Evolutionary conservation across 176 grass and related monocot species (phyloP), one percentile per base, ranked within the genome.

Genomic region (Stipa capillata): DNA sequence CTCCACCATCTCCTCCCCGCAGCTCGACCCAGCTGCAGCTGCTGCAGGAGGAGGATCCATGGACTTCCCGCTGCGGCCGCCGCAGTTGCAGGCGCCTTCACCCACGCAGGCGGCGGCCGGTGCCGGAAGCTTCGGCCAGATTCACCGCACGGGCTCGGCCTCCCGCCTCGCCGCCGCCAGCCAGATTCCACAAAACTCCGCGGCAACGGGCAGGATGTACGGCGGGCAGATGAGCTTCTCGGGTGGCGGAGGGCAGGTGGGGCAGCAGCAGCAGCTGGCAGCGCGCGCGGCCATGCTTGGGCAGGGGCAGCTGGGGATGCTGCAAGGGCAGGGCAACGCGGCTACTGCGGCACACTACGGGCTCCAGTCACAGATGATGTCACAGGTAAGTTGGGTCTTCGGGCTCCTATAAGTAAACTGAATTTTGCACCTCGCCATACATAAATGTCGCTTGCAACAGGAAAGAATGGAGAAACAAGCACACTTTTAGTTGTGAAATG

Each of bases 181-280:
- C 91, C 82, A 84, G 68, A 64, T 86, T 64, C 88, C 87, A 61
- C 92, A 94, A 68, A 86, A 87, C 48, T 84, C 88, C 8, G 73
- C 85, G 23, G 80, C 91, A 1, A 76, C 86, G 34, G 85, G 89
- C 16, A 93, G 95, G 86, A 87, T 99, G 70, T 99, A 96, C 58
- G 60, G 77, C 10, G 86, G 66, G 4, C 92, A 99, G 84, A 89
- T 99, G 90, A 96, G 67, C 75, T 96, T 99, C 67, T 90, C 86
- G n/a, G 90, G 88, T 10, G 75, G 88, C 18, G 83, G 69, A 8
- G 73, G 66, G 10, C 84, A 87, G 53, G 63, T 93, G 45, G 76
- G 65, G 14, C 91, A 91, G 44, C 88, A 84, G 82, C 90, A 93
- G 77, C 92, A 91, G 78, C 44, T 91, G 34, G 69, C 86, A 57